Conservation (phyloP, 306 rosid species). For the Cucumis hystrix region DNA sequence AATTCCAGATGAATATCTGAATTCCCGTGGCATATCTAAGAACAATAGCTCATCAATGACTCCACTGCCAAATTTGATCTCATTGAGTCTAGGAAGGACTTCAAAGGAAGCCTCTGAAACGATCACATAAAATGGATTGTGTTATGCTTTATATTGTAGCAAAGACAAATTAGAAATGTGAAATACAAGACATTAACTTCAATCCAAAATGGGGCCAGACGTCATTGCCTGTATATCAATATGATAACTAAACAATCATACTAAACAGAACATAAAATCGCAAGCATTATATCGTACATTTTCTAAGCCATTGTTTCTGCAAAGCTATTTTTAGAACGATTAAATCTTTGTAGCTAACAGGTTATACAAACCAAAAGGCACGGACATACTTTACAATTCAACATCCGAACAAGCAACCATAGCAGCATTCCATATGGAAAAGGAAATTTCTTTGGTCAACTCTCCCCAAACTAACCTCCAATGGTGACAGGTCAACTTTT, state of each 20-base stretch:
- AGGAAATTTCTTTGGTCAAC: background rate
- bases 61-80: conserved; percentile 24
- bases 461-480: background rate
- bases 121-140: background rate
- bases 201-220: background rate
- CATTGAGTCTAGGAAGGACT: conserved; percentile 27
- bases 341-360: background rate
- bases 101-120: conserved; percentile 27
- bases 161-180: background rate
- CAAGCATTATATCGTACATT: background rate
- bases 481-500: background rate
- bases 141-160: background rate
- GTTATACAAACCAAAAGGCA: background rate
- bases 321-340: background rate
- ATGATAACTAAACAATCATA: background rate
- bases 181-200: background rate
- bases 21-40: conserved; percentile 23
- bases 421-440: background rate
- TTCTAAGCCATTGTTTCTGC: background rate
- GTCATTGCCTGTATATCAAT: background rate
- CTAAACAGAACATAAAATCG: background rate
- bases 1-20: conserved; percentile 22
- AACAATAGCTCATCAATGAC: conserved; percentile 25
- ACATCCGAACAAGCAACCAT: background rate
- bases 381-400: background rate